Percentiles rank a stretch among this genome's conserved stretches.
Conservation (phyloP, 257 asterid genomes). For the Ilex asprella region DNA sequence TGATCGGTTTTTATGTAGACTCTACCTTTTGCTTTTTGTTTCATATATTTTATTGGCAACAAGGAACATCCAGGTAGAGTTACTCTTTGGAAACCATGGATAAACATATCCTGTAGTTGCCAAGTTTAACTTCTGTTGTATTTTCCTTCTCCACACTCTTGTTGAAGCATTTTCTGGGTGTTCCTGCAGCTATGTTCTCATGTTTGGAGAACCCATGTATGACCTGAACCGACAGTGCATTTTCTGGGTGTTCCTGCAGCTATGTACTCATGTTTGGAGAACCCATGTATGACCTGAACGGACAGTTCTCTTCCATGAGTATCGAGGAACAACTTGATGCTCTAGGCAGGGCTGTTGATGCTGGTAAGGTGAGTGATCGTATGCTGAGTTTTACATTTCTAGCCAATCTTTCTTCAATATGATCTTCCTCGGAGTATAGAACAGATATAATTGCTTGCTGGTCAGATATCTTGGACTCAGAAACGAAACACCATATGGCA, state of each 20-base stretch:
- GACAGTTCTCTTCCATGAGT: conserved; percentile 42
- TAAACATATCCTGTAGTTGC: no score
- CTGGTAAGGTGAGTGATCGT: conserved; percentile 75
- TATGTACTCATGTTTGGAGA: conserved; percentile 90
- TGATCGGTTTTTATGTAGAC: conserved; percentile 72
- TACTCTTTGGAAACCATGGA: no score
- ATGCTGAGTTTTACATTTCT: neutral
- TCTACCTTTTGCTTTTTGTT: conserved; percentile 5
- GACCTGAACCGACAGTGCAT: conserved; percentile 33
- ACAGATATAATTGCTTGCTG: conserved; percentile 29
- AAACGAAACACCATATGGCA: conserved; percentile 90
- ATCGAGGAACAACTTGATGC: conserved; percentile 79
- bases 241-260: conserved; percentile 15
- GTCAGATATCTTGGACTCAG: conserved; percentile 85
- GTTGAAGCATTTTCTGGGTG: no score
- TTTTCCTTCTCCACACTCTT: no score
- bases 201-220: conserved; percentile 88
- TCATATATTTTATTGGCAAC: no score
- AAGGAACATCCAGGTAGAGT: no score
- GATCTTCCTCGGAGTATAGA: conserved; percentile 7
- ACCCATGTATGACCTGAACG: conserved; percentile 54
- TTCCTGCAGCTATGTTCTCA: conserved; percentile 46
- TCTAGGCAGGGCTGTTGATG: conserved; percentile 56
- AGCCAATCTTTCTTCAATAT: no score
- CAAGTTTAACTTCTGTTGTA: no score